Evolutionary conservation across 768 basidiomycete genomes (phyloP), one percentile per base, ranked within the genome.

Genomic region (Roridomyces roridus): DNA sequence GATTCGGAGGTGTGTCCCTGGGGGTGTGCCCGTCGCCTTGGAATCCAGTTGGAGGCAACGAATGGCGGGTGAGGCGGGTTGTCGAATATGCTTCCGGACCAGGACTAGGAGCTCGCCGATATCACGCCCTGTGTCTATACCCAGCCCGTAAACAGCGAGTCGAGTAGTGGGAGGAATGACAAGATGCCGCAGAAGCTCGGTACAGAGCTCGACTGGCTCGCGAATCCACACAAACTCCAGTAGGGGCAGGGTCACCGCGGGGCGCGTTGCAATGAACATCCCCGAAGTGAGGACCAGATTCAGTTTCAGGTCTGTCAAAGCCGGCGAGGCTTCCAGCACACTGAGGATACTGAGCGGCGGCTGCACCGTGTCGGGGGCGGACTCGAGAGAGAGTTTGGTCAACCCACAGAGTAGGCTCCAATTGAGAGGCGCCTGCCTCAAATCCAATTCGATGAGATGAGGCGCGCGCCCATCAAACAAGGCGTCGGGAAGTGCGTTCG

Each of bases 401-500:
- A 48, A 8, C 17, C 26, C 37, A 4, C 18, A 25, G 10, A 49
- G 37, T 1, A 18, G 26, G 8, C 26, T 49, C 48, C 48, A 47
- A 36, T 24, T 21, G 3, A 46, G 3, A 10, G 2, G 1, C 18
- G 46, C 18, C 1, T 23, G 10, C 9, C 11, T 18, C 44, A 55
- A 6, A 0, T n/a, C 28, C 15, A 55, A 18, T 9, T 2, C 11
- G 1, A 15, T 46, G 10, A 55, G 44, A 7, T 11, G 4, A 3
- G 45, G 53, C 20, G 46, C 39, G 4, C 52, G 24, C 8, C 45
- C 37, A 21, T 55, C 53, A 35, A 55, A 55, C 8, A 55, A 2
- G 0, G 14, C 36, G 5, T 47, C 45, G 1, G 45, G 36, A 10
- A 46, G n/a, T 10, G 45, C 15, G 26, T 4, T 18, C 24, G 35